These are phyloP conservation scores for Irpex sp. DNA, from an alignment of 1,284 basidiomycete species.

Conservation along the genomic window DNA sequence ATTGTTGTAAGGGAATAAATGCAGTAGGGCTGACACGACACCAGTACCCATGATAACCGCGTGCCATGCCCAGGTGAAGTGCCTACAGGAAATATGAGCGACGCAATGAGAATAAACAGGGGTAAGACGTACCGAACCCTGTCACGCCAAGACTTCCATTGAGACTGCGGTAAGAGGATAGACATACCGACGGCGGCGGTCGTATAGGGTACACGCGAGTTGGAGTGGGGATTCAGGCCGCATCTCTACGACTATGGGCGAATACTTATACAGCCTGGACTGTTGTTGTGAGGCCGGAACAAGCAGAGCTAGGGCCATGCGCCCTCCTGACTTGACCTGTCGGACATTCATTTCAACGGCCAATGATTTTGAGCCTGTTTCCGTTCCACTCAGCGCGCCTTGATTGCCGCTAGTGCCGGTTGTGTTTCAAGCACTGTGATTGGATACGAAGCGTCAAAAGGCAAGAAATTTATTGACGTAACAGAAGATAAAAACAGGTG, in stretches of 20 bases:
- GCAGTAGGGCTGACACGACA: constrained; percentile 35
- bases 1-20: constrained; percentile 38
- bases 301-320: background rate
- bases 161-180: constrained; percentile 21
- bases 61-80: constrained; percentile 45
- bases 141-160: constrained; percentile 27
- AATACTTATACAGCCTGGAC: background rate
- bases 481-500: background rate
- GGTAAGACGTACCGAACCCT: constrained; percentile 21
- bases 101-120: background rate
- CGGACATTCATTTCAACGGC: background rate
- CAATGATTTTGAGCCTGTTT: constrained; percentile 3
- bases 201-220: background rate
- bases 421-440: background rate
- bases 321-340: background rate
- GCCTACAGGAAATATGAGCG: constrained; percentile 22
- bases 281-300: background rate
- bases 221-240: background rate
- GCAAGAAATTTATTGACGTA: background rate
- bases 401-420: constrained; percentile 4
- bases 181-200: constrained; percentile 12
- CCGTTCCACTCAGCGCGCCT: background rate
- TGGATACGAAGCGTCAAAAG: background rate
- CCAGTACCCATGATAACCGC: constrained; percentile 45
- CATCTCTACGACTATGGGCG: background rate